Conservation (phyloP, 2,329 filamentous ascomycete species). For the Pyrenochaeta sp. region DNA sequence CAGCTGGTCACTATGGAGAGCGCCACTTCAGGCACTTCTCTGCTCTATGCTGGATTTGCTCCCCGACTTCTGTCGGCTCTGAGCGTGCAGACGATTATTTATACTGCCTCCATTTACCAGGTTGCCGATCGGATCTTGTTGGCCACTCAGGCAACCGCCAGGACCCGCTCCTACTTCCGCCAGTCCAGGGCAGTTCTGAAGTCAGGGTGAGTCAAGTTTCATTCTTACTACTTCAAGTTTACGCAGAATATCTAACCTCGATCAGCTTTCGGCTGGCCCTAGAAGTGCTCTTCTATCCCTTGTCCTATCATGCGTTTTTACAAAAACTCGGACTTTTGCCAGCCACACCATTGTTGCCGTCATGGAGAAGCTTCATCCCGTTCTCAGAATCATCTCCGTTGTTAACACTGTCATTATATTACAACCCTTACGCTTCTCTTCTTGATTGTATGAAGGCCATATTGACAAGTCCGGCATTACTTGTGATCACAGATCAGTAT, state of each 20-base stretch:
- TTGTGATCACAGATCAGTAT: slow-evolving; percentile 35
- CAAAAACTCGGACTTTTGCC: slow-evolving; percentile 41
- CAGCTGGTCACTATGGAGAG: slow-evolving; percentile 34
- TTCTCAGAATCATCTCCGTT: slow-evolving; percentile 39
- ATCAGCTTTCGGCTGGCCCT: slow-evolving; percentile 37
- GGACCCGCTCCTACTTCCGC: slow-evolving; percentile 27
- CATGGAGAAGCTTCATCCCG: slow-evolving; percentile 35
- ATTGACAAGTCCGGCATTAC: slow-evolving; percentile 36
- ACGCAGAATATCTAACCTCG: slow-evolving; percentile 13
- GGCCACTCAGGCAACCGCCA: slow-evolving; percentile 26
- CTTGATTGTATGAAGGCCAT: slow-evolving; percentile 19
- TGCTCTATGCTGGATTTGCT: slow-evolving; percentile 39
- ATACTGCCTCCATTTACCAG: slow-evolving; percentile 27
- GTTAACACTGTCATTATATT: slow-evolving; percentile 25
- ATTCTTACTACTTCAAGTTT: not conserved
- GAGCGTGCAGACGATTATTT: slow-evolving; percentile 26
- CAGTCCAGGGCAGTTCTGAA: slow-evolving; percentile 29
- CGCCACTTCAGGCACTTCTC: slow-evolving; percentile 21
- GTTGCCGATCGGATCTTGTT: slow-evolving; percentile 39
- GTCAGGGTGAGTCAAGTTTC: slow-evolving; percentile 23
- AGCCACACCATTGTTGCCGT: slow-evolving; percentile 35
- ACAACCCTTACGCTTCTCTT: slow-evolving; percentile 21
- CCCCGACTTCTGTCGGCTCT: slow-evolving; percentile 29
- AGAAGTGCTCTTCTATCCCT: slow-evolving; percentile 40
- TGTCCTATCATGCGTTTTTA: slow-evolving; percentile 40